Base-by-base conservation (phyloP, 108 stramenopile genomes). In the Stephanodiscus minutulus region DNA sequence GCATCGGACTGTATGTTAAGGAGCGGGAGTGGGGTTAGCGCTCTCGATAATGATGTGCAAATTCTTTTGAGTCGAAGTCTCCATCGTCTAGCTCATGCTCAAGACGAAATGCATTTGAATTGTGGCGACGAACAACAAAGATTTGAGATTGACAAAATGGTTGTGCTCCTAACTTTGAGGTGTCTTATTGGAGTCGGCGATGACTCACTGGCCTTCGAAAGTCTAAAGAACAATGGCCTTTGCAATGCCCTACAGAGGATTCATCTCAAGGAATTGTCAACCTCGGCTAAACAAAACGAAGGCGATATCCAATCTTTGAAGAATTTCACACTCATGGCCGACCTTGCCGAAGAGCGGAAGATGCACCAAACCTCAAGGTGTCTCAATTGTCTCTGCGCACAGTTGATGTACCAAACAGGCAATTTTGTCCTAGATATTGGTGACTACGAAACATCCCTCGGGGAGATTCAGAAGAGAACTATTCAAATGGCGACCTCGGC, bases 161-260 rank as follows among this genome's bases (percentile, higher is more conserved):
- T 79, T 12, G 60, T 60, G 9, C 36, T 70, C 28, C 55, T 79
- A 3, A 58, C 67, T 7, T 64, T 84, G 39, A 64, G 79, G 49
- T 73, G 76, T 44, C 37, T 80, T 22, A 10, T 84, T 21, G 83
- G 76, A 49, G 33, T 77, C 21, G 79, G 70, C 21, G 71, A 84
- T 20, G 80, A 84, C 47, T 57, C 66, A 0, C 36, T 81, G 41
- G 64, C 68, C 17, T 46, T 48, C 31, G 48, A 61, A 24, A 46
- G 44, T 21, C 49, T 62, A 49, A 37, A 57, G 24, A 49, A 36
- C 31, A 48, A 70, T 71, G 62, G 64, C n/a, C 69, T 64, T 13
- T 47, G 21, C 22, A 31, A 25, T 24, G 52, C 53, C 13, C 55
- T 82, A 21, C 18, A 67, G 28, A 36, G 59, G 49, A 22, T 48